These are phyloP conservation scores for Penicillium soppii DNA, from an alignment of 495 filamentous ascomycete genomes.

Conservation along the genomic window DNA sequence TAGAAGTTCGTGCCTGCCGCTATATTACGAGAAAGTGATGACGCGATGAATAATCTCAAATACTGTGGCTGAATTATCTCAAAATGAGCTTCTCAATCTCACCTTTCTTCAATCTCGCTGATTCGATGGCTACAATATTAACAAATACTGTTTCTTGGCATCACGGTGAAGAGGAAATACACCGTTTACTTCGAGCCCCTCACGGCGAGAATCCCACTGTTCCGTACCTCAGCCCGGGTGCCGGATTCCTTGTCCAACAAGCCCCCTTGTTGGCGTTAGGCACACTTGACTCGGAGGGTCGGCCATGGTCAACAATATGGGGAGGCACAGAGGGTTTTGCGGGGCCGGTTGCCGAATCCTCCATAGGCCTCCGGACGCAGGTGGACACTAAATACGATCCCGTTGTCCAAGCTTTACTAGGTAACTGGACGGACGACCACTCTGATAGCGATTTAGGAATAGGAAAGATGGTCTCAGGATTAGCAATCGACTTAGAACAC, in stretches of 20 bases:
- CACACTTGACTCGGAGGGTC: constrained; percentile 57
- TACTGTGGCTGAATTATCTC: no score
- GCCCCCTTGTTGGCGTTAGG: constrained; percentile 72
- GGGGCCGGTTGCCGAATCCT: constrained; percentile 50
- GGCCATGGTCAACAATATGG: constrained; percentile 74
- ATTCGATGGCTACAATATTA: constrained; percentile 44
- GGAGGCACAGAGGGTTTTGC: constrained; percentile 70
- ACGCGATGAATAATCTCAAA: no score
- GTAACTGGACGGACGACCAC: constrained; percentile 20
- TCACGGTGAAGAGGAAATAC: constrained; percentile 52
- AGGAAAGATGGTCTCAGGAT: constrained; percentile 54
- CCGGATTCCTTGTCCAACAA: constrained; percentile 47
- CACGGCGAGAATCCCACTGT: constrained; percentile 60
- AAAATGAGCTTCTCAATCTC: not conserved
- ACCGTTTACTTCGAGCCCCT: constrained; percentile 45
- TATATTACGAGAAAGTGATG: no score
- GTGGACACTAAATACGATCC: constrained; percentile 64
- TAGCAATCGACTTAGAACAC: constrained; percentile 66
- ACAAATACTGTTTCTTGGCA: constrained; percentile 42
- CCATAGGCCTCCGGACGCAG: constrained; percentile 58
- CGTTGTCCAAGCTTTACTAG: constrained; percentile 55
- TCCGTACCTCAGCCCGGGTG: constrained; percentile 51
- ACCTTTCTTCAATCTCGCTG: not conserved
- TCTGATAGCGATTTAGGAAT: constrained; percentile 28
- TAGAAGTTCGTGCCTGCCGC: no score